These are phyloP conservation scores for Debaryomyces subglobosus DNA, from an alignment of 1,139 yeast genomes.

Conservation along the genomic window DNA sequence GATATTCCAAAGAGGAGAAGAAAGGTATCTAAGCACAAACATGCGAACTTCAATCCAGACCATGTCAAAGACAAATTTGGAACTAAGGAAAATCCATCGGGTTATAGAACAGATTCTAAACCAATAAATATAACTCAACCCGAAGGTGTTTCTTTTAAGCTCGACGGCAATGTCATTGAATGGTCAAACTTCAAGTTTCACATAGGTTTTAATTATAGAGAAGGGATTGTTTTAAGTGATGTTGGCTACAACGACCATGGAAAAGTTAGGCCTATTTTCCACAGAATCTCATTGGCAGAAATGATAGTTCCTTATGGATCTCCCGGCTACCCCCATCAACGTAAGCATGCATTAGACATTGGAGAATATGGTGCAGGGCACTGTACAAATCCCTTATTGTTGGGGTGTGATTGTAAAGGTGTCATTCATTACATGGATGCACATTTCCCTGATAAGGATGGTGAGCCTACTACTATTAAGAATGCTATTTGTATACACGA, in stretches of 20 bases:
- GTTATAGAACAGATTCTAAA: constrained; percentile 60
- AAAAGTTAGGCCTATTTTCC: constrained; percentile 69
- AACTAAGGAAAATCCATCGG: constrained; percentile 48
- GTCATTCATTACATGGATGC: constrained; percentile 82
- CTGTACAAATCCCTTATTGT: constrained; percentile 75
- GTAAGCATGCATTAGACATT: constrained; percentile 84
- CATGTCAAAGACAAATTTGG: constrained; percentile 64
- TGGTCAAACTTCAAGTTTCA: constrained; percentile 82
- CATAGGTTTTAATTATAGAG: constrained; percentile 82
- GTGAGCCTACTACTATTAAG: constrained; percentile 70
- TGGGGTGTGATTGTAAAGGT: constrained; percentile 87
- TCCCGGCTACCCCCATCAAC: constrained; percentile 79
- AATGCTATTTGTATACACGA: constrained; percentile 84
- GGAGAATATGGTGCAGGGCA: constrained; percentile 90
- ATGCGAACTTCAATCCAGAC: constrained; percentile 68
- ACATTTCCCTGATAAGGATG: constrained; percentile 64
- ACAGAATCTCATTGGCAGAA: constrained; percentile 76
- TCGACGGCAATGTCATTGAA: constrained; percentile 67
- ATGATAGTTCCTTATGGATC: constrained; percentile 86
- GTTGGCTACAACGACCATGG: constrained; percentile 76
- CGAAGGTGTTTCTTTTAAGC: constrained; percentile 75
- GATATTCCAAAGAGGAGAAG: constrained; percentile 78
- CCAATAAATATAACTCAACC: constrained; percentile 77
- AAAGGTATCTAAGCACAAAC: constrained; percentile 67
- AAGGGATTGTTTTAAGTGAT: constrained; percentile 79